Conservation (phyloP, 2,329 filamentous ascomycete species). For the Colletotrichum sublineola region DNA sequence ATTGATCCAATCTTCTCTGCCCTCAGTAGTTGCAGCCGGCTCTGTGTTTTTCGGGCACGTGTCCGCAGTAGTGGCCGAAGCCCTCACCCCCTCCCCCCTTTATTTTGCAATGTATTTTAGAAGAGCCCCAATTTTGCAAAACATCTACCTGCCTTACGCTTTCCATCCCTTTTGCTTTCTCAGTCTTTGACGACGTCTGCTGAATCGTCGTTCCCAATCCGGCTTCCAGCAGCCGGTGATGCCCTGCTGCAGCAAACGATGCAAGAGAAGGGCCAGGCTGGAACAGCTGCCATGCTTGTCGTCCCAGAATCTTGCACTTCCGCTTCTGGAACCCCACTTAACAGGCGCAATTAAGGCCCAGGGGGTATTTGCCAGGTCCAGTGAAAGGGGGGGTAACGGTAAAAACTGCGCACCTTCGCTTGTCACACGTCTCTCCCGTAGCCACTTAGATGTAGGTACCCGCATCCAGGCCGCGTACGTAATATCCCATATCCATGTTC, state of each 20-base stretch:
- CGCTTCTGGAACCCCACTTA: constrained; percentile 22
- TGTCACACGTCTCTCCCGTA: neutral
- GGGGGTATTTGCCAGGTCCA: neutral
- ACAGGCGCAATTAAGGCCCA: constrained; percentile 20
- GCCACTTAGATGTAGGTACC: constrained; percentile 9
- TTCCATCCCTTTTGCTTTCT: neutral
- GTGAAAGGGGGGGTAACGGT: neutral
- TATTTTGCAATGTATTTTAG: neutral
- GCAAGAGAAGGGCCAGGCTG: constrained; percentile 1
- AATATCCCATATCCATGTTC: constrained; percentile 36
- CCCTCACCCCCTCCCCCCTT: neutral
- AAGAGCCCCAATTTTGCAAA: neutral
- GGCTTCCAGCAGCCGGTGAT: neutral
- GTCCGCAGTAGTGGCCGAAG: too few relatives aligned
- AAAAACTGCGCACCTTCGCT: neutral
- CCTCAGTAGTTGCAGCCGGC: neutral
- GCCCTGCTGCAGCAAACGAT: neutral
- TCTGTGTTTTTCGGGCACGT: neutral
- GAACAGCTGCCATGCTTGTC: constrained; percentile 30
- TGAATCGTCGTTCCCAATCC: neutral
- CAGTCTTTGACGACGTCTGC: neutral
- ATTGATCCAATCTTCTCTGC: constrained; percentile 5
- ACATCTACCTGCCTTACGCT: constrained; percentile 1
- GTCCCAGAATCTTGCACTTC: neutral
- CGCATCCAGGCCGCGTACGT: constrained; percentile 25